phyloP scores from a whole-genome alignment of 768 basidiomycete species.

The Phlebiopsis flavidoalba region DNA sequence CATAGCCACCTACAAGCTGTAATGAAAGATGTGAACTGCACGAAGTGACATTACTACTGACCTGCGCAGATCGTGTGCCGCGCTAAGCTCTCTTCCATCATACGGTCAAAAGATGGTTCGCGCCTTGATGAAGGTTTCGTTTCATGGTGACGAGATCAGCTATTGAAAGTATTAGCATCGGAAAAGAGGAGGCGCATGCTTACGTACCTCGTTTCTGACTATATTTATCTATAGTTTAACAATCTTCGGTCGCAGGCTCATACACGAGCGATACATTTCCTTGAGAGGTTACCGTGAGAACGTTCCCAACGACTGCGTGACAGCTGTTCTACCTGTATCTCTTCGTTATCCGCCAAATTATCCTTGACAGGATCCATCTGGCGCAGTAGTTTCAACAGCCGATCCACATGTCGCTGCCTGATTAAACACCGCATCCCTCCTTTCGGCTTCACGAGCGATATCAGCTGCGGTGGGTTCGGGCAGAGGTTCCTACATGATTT shows the following conservation, averaged over 20 bases:
- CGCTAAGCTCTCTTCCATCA: constrained; percentile 89
- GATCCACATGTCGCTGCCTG: constrained; percentile 85
- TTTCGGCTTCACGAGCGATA: constrained; percentile 75
- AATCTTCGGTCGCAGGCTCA: constrained; percentile 89
- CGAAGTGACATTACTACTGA: constrained; percentile 25
- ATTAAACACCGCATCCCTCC: constrained; percentile 84
- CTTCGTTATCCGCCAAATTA: constrained; percentile 86
- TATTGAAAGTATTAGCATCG: constrained; percentile 24
- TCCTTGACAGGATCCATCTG: constrained; percentile 71
- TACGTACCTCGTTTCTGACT: constrained; percentile 76
- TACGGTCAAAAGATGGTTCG: constrained; percentile 85
- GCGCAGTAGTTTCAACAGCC: constrained; percentile 68
- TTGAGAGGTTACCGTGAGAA: constrained; percentile 28
- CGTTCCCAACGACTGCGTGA: neutral
- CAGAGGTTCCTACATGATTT: constrained; percentile 57
- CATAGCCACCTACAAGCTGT: constrained; percentile 49
- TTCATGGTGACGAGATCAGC: constrained; percentile 94
- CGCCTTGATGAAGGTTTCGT: constrained; percentile 88
- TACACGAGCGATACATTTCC: constrained; percentile 88
- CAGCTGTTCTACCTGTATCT: constrained; percentile 57
- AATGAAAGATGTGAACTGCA: neutral
- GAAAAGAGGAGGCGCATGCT: neutral
- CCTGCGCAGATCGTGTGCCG: constrained; percentile 58
- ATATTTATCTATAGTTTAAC: constrained; percentile 97
- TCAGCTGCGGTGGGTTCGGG: constrained; percentile 80